Conservation (phyloP, 768 basidiomycete species). For the Strobilomyces dryophilus region DNA sequence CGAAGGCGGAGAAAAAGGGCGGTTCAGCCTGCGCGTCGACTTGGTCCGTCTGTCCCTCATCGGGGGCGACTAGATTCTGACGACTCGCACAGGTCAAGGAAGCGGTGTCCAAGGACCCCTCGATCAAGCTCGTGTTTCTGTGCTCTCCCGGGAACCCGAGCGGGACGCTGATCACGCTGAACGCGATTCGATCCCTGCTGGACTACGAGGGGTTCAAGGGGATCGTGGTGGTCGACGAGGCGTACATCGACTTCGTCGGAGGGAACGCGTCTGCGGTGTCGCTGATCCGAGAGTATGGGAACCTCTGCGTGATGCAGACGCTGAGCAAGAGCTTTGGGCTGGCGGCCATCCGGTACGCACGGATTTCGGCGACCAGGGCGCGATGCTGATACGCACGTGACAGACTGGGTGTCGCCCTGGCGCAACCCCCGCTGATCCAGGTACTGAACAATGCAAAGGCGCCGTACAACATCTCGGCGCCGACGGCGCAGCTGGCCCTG, state of each 20-base stretch:
- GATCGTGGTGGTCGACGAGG: constrained; percentile 92
- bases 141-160: constrained; percentile 98
- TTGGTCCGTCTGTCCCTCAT: constrained; percentile 46
- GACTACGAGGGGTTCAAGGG: constrained; percentile 84
- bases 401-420: constrained; percentile 87
- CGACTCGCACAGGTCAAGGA: constrained; percentile 58
- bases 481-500: constrained; percentile 78
- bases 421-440: constrained; percentile 87
- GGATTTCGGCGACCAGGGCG: neutral
- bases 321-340: constrained; percentile 95
- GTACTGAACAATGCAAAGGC: constrained; percentile 94
- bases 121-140: constrained; percentile 88
- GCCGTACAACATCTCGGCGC: constrained; percentile 93
- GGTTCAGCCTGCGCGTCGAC: constrained; percentile 72
- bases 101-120: constrained; percentile 61
- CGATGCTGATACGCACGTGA: neutral
- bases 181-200: constrained; percentile 62
- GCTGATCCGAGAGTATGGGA: constrained; percentile 77
- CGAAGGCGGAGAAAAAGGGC: constrained; percentile 67
- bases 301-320: constrained; percentile 94
- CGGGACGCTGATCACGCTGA: constrained; percentile 77
- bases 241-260: constrained; percentile 91
- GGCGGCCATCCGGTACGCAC: constrained; percentile 83
- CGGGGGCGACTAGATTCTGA: neutral
- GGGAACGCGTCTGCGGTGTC: constrained; percentile 57